Evolutionary conservation across 2,329 filamentous ascomycete species (phyloP).

Genomic region (Xylaria sp.): DNA sequence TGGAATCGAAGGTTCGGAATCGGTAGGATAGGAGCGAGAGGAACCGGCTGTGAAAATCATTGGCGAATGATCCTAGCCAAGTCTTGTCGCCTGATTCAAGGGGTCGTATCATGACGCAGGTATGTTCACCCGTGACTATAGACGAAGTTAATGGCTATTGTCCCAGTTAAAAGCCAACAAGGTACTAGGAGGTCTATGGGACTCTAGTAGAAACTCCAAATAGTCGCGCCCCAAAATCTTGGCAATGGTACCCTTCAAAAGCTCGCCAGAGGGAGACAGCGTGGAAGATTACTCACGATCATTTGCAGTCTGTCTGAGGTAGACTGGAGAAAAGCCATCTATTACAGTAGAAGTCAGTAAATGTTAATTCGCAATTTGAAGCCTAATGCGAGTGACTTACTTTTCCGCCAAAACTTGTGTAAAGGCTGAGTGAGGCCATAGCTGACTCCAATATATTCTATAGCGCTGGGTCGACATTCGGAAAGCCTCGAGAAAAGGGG

Average conservation of each 20-base stretch:
- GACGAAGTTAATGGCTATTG: slow-evolving; percentile 15
- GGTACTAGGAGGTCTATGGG: too few relatives aligned
- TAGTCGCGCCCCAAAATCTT: not conserved
- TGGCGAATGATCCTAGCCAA: slow-evolving; percentile 91
- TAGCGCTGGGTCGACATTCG: slow-evolving; percentile 79
- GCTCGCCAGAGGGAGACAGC: not conserved
- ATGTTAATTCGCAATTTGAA: not conserved
- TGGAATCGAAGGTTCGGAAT: slow-evolving; percentile 83
- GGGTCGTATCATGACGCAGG: slow-evolving; percentile 94
- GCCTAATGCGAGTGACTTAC: slow-evolving; percentile 22
- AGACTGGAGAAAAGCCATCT: slow-evolving; percentile 84
- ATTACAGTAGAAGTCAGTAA: slow-evolving; percentile 12
- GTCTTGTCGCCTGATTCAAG: slow-evolving; percentile 72
- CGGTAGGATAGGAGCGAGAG: slow-evolving; percentile 89
- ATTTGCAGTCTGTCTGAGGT: slow-evolving; percentile 93
- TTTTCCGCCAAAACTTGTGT: slow-evolving; percentile 97
- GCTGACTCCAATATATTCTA: slow-evolving; percentile 96
- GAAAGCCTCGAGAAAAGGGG: slow-evolving; percentile 90
- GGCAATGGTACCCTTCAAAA: too few relatives aligned
- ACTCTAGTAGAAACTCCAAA: not conserved
- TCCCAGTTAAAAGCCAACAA: too few relatives aligned
- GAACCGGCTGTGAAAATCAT: slow-evolving; percentile 96
- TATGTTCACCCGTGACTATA: slow-evolving; percentile 88
- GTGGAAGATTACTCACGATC: slow-evolving; percentile 61
- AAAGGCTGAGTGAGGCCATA: slow-evolving; percentile 89